Base-by-base conservation (phyloP, 345 rosid genomes). In the Reutealis trisperma region DNA sequence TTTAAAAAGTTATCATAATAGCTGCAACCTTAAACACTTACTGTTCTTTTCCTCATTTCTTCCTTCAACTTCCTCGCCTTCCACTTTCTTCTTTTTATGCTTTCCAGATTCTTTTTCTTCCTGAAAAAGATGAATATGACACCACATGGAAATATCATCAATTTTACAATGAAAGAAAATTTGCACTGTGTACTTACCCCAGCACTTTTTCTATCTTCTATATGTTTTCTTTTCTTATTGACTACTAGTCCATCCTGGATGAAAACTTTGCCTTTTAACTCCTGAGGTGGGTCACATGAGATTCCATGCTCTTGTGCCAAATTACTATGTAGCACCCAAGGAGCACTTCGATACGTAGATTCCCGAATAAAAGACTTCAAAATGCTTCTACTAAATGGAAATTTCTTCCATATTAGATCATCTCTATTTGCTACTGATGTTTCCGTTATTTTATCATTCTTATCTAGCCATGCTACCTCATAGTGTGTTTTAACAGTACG, bases 281-380 rank as follows among this genome's bases (percentile, higher is more conserved):
- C 94, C 80, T 84, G 83, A 7, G 99, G 97, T 79, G 83, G 90
- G 78, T 89, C 85, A 71, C 76, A 84, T 32, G 95, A 85, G 77
- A 93, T 86, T 24, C 84, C 90, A 87, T 93, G 90, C 79, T 87
- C 86, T 72, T 78, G 83, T 59, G 88, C 91, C 83, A 96, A 84
- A 69, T 85, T 86, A 58, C 86, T 90, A 72, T 91, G 92, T 83
- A 96, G 86, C 81, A 91, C 90, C 98, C 98, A 96, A 64, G 99
- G 99, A 73, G 84, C 81, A 81, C 87, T 90, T 70, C 88, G 91
- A 83, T 89, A 91, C 68, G 98, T 92, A 52, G 98, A 91, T 78
- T 93, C 93, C 83, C 99, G 91, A 81, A 93, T 90, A 83, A 96
- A 92, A 79, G 97, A 89, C 90, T 90, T 96, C 76, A 96, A 85